A percentile compares a stretch with the other conserved stretches of the same genome.
These are phyloP conservation scores for Curvularia lunata DNA, from an alignment of 2,329 filamentous ascomycete genomes.

Conservation along the genomic window DNA sequence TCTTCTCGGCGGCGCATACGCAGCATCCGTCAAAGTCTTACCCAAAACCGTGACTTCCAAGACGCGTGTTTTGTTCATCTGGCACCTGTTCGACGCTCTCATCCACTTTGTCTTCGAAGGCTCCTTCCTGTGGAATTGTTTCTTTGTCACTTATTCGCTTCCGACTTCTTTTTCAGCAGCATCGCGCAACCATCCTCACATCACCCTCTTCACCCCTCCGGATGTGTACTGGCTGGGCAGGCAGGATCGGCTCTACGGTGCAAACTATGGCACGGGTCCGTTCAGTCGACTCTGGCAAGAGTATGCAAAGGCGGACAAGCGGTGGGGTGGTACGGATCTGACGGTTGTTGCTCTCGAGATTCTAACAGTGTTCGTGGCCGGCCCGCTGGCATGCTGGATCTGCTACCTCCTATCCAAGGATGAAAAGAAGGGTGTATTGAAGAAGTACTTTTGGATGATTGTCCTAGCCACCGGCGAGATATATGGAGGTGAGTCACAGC, in stretches of 20 bases:
- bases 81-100: conserved; percentile 91
- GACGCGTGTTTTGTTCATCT: conserved; percentile 82
- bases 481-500: conserved; percentile 59
- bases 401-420: conserved; percentile 59
- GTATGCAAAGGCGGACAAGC: conserved; percentile 68
- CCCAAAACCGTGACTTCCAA: conserved; percentile 61
- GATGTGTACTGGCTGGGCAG: conserved; percentile 61
- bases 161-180: conserved; percentile 47
- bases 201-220: conserved; percentile 53
- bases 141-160: conserved; percentile 69
- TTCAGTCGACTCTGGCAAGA: conserved; percentile 67
- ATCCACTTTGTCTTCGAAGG: conserved; percentile 93
- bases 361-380: conserved; percentile 65
- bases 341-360: conserved; percentile 66
- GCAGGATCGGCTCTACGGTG: conserved; percentile 63
- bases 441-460: conserved; percentile 61
- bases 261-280: conserved; percentile 61
- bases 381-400: conserved; percentile 63
- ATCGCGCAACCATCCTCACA: conserved; percentile 34
- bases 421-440: conserved; percentile 46
- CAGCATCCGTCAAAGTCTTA: conserved; percentile 57
- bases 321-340: conserved; percentile 66
- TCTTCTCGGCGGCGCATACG: conserved; percentile 61
- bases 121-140: conserved; percentile 90
- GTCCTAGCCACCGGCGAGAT: conserved; percentile 68